Evolutionary conservation across 352 stramenopile species (phyloP), one percentile per base, ranked within the genome.

Genomic region (Peronospora tabacina): DNA sequence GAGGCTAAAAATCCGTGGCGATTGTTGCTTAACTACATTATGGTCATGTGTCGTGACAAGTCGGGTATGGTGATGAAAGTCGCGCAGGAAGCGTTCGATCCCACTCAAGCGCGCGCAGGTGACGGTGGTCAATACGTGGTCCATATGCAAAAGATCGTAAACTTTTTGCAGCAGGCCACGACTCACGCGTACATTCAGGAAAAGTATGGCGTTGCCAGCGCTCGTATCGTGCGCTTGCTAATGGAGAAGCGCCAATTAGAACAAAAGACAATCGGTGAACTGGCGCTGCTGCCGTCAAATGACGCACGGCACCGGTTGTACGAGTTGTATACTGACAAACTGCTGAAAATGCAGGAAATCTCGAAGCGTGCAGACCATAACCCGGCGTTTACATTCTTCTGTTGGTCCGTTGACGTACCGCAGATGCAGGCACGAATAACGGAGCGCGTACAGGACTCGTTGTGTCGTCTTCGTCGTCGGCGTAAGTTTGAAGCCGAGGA

Each of bases 61-160:
- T 91, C 81, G 7, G 83, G 81, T 12, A 94, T 94, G 83, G 62
- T 94, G 39, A 82, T 87, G 59, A 92, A 92, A 55, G 74, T 84
- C 3, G 70, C 73, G 16, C 55, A 78, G 24, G 81, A 94, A 47
- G 47, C 65, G 35, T 87, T 89, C 44, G 75, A 91, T 49, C 48
- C 75, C 19, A 75, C 70, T 10, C 63, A 83, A 40, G 51, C 65
- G 34, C 76, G 72, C 7, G 48, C 79, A 2, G 74, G 77, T 30
- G 83, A 94, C 34, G 83, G 83, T 15, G 83, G 83, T n/a, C 81
- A 89, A 52, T 94, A 92, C 50, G 81, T 87, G 17, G 81, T 94
- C 24, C 83, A 94, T 58, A 90, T 94, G 79, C 72, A 87, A 52
- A 94, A 94, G 65, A 91, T 94, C 47, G 64, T 90, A 16, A 63